These are phyloP conservation scores for Prunella vulgaris DNA, from an alignment of 257 asterid species.

Conservation along the genomic window DNA sequence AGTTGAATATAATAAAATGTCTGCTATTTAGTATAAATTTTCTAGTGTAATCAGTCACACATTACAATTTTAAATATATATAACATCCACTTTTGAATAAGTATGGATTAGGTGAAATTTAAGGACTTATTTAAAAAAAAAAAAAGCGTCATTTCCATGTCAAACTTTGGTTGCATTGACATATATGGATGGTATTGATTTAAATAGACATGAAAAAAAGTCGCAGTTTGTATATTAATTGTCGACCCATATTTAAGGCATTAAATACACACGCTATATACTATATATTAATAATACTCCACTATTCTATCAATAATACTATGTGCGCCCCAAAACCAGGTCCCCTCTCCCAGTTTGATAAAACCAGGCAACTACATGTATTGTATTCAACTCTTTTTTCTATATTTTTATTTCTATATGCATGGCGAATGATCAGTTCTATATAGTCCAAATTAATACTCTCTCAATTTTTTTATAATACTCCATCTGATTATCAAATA, in stretches of 20 bases:
- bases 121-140: too few relatives aligned
- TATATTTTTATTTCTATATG: not conserved
- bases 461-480: constrained; percentile 6
- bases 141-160: not conserved
- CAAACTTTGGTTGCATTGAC: constrained; percentile 19
- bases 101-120: too few relatives aligned
- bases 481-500: not conserved
- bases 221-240: not conserved
- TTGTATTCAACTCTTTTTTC: not conserved
- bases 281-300: too few relatives aligned
- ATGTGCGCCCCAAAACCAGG: constrained; percentile 42
- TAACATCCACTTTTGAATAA: too few relatives aligned
- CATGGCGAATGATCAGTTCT: constrained; percentile 18
- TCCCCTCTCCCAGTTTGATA: constrained; percentile 18
- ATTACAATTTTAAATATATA: too few relatives aligned
- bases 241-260: constrained; percentile 11
- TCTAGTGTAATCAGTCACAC: too few relatives aligned
- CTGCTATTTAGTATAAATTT: too few relatives aligned
- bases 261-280: constrained; percentile 2
- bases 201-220: not conserved
- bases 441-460: not conserved
- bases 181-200: not conserved
- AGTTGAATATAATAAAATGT: too few relatives aligned
- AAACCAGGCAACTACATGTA: constrained; percentile 25
- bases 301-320: constrained; percentile 20